Percentiles rank a stretch among this genome's conserved stretches.
phyloP scores from a whole-genome alignment of 2,329 filamentous ascomycete species.

The Metarhizium guizhouense region DNA sequence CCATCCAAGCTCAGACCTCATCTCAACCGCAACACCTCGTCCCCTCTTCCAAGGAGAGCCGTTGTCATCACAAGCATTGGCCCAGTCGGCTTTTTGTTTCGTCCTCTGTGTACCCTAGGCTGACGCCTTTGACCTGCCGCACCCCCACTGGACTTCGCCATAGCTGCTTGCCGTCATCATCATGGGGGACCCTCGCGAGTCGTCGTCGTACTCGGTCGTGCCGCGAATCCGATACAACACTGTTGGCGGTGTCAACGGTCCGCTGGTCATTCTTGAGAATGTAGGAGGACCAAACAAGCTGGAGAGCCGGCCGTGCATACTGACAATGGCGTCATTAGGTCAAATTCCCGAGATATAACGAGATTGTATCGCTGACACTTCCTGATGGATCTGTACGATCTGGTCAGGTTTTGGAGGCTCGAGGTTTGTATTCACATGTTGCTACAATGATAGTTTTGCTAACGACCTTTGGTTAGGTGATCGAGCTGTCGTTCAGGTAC shows the following conservation, averaged over 20 bases:
- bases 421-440: constrained; percentile 51
- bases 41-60: not conserved
- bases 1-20: too few species aligned
- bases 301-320: not conserved
- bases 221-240: constrained; percentile 87
- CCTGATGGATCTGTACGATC: constrained; percentile 90
- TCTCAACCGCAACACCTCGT: not conserved
- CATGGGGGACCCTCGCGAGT: constrained; percentile 49
- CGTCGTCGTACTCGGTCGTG: constrained; percentile 50
- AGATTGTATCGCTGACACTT: constrained; percentile 92
- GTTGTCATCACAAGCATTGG: not conserved
- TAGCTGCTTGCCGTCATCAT: constrained; percentile 14
- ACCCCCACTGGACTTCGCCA: constrained; percentile 10
- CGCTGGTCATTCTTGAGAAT: constrained; percentile 95
- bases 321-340: constrained; percentile 48
- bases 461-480: constrained; percentile 49
- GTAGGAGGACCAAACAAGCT: constrained; percentile 35
- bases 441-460: not conserved
- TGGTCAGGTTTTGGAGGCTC: constrained; percentile 93
- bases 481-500: constrained; percentile 89
- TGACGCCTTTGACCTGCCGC: constrained; percentile 12
- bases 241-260: constrained; percentile 94
- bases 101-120: not conserved
- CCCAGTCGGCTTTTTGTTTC: not conserved
- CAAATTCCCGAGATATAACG: constrained; percentile 96